Evolutionary conservation across 805 yeast genomes (phyloP), one percentile per base, ranked within the genome.

Genomic region (Danielozyma ontarioensis): DNA sequence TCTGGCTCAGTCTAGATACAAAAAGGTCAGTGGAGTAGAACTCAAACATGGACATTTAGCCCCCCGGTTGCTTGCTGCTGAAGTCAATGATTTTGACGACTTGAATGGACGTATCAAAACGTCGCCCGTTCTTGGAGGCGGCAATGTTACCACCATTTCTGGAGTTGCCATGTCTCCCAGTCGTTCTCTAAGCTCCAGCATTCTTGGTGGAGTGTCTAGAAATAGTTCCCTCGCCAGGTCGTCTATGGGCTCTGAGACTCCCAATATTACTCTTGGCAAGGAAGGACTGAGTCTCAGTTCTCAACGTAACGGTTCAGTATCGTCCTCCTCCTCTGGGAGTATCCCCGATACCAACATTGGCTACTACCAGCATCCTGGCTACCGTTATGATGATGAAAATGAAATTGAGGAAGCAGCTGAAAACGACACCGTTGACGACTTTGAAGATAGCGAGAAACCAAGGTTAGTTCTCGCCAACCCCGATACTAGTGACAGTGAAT

Each of bases 11-110:
- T 4, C 22, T 17, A 12, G 34, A 36, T n/a, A 17, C 30, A 60
- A 59, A 40, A 62, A 59, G 36, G 50, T 62, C n/a, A 59, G 64
- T 35, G 73, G 73, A 0, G 72, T 67, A 5, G 81, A 76, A 35
- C 61, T 77, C 50, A 78, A 76, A 47, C 83, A 78, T 50, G 82
- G 83, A 4, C 76, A 66, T 48, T 62, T 75, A 37, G 70, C 76
- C 34, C 83, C 83, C 17, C 68, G 86, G 29, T 65, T 83, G 57
- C 62, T 83, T 39, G 90, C 89, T 2, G 74, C 82, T 16, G 93
- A 83, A 52, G 79, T 83, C 24, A 89, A 80, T 41, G 86, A 81
- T 34, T 74, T 67, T 22, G 85, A 77, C 33, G 52, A 48, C 29
- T 6, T 11, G 5, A 10, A 7, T 27, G 7, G 12, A 5, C 5